phyloP scores from a whole-genome alignment of 2,329 filamentous ascomycete genomes.

The Monosporascus sp. region DNA sequence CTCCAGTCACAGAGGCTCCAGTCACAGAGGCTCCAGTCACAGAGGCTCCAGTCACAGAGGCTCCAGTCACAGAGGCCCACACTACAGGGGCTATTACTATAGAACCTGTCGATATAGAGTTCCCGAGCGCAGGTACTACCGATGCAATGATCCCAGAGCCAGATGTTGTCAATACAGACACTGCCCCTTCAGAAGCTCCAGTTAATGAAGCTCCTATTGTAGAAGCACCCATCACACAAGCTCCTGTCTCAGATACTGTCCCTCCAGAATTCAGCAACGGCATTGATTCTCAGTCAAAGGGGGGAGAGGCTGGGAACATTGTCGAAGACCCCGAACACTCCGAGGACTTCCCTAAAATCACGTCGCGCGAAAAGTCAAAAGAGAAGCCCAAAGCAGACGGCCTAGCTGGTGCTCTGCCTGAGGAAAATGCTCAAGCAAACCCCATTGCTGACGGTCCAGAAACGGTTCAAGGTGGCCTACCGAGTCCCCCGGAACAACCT shows the following conservation, averaged over 20 bases:
- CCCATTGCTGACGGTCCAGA: background rate
- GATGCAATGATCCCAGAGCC: background rate
- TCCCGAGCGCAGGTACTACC: background rate
- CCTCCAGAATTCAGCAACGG: background rate
- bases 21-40: too few relatives aligned
- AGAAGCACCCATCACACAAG: background rate
- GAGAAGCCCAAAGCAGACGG: background rate
- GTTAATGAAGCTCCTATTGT: background rate
- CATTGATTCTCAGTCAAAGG: conserved; percentile 1
- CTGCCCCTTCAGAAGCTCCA: too few relatives aligned
- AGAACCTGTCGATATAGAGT: background rate
- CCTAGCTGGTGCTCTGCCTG: too few relatives aligned
- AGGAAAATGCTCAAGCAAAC: too few relatives aligned
- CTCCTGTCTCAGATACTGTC: background rate
- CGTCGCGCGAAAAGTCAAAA: conserved; percentile 1
- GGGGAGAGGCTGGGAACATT: conserved; percentile 1
- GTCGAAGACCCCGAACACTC: conserved; percentile 1
- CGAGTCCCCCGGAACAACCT: background rate
- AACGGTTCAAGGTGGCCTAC: background rate
- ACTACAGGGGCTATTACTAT: background rate
- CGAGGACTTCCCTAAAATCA: conserved; percentile 8
- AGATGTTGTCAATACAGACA: too few relatives aligned
- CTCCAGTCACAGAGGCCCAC: background rate
- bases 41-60: too few relatives aligned
- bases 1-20: too few relatives aligned